Evolutionary conservation across 441 rosid species (phyloP).

Genomic region (Omphalea diandra): DNA sequence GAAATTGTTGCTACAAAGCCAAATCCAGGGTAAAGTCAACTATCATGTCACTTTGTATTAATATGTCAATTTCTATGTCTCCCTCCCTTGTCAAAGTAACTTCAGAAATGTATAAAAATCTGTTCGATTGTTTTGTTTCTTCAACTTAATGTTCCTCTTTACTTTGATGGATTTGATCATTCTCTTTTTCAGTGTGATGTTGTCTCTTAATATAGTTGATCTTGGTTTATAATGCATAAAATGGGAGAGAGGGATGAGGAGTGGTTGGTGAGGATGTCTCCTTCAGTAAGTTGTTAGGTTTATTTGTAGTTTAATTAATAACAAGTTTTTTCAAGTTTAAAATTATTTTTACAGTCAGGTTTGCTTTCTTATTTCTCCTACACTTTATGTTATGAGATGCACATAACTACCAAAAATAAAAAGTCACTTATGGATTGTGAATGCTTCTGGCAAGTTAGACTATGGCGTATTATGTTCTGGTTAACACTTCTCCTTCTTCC

Average conservation of each 20-base stretch:
- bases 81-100: slow-evolving; percentile 2
- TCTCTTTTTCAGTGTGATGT: neutral
- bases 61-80: neutral
- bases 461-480: neutral
- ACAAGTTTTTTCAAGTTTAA: neutral
- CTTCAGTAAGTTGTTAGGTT: too few relatives aligned
- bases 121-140: neutral
- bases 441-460: neutral
- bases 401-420: neutral
- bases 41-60: slow-evolving; percentile 9
- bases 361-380: neutral
- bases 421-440: neutral
- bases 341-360: too few relatives aligned
- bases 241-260: too few relatives aligned
- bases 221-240: neutral
- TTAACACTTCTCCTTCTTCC: neutral
- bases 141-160: neutral
- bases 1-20: slow-evolving; percentile 75
- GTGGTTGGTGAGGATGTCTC: too few relatives aligned
- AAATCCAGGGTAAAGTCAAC: slow-evolving; percentile 62
- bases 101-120: neutral
- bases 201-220: neutral
- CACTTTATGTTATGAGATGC: neutral
- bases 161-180: neutral
- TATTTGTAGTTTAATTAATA: too few relatives aligned